phyloP scores from a whole-genome alignment of 1,284 basidiomycete species.

The Ganoderma sinense region DNA sequence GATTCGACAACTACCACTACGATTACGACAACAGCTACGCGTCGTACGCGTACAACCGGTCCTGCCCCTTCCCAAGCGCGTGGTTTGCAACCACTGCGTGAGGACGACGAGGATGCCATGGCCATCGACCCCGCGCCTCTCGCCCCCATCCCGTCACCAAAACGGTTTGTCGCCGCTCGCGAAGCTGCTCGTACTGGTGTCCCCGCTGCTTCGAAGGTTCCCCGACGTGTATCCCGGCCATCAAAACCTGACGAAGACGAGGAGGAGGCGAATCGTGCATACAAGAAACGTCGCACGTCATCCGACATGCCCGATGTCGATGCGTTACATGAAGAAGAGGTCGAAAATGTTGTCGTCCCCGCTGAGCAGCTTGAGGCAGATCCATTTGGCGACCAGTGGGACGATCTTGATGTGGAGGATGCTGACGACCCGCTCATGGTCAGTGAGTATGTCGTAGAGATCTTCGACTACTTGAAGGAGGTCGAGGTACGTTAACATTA shows the following conservation, averaged over 20 bases:
- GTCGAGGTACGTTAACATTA: conserved; percentile 57
- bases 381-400: conserved; percentile 72
- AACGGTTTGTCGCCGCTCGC: conserved; percentile 39
- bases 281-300: conserved; percentile 79
- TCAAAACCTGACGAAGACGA: conserved; percentile 39
- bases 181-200: conserved; percentile 27
- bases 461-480: conserved; percentile 91
- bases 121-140: conserved; percentile 52
- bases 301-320: conserved; percentile 70
- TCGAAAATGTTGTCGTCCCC: conserved; percentile 42
- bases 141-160: conserved; percentile 37
- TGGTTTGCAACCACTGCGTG: conserved; percentile 40
- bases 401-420: conserved; percentile 94
- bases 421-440: conserved; percentile 97
- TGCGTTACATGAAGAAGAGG: conserved; percentile 41
- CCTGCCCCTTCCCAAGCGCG: conserved; percentile 14
- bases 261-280: conserved; percentile 58
- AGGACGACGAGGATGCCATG: conserved; percentile 53
- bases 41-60: conserved; percentile 35
- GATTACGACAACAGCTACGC: conserved; percentile 38
- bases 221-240: conserved; percentile 26
- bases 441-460: conserved; percentile 94
- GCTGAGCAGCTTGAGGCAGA: conserved; percentile 55
- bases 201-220: conserved; percentile 26
- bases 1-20: conserved; percentile 42